Evolutionary conservation across 306 rosid genomes (phyloP).

Genomic region (Psophocarpus tetragonolobus): DNA sequence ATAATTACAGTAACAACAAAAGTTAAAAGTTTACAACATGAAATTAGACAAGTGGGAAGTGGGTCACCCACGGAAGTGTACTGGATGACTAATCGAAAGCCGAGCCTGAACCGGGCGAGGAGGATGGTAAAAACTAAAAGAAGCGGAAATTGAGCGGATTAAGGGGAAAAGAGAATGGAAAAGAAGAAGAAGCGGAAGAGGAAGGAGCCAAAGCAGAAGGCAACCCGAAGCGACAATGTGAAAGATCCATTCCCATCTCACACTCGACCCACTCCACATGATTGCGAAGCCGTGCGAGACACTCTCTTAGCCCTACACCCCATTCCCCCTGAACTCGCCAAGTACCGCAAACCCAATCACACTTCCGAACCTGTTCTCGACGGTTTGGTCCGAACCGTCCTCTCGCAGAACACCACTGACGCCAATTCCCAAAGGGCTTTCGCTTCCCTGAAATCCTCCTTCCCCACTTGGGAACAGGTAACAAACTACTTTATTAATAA

Average conservation of each 20-base stretch:
- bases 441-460: constrained; percentile 71
- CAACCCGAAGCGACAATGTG: neutral
- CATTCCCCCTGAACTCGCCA: constrained; percentile 73
- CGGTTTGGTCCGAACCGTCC: constrained; percentile 77
- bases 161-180: constrained; percentile 9
- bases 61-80: too few species aligned
- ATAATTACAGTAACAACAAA: too few species aligned
- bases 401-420: constrained; percentile 91
- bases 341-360: constrained; percentile 52
- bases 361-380: constrained; percentile 71
- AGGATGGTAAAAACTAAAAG: too few species aligned
- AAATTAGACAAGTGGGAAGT: too few species aligned
- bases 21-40: too few species aligned
- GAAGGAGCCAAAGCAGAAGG: constrained; percentile 15
- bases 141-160: too few species aligned
- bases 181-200: constrained; percentile 38
- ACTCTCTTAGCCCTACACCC: constrained; percentile 71
- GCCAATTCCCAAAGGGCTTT: constrained; percentile 61
- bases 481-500: too few species aligned
- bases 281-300: constrained; percentile 62
- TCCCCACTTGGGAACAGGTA: constrained; percentile 47
- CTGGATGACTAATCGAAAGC: too few species aligned
- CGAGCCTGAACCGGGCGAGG: too few species aligned
- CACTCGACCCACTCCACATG: constrained; percentile 49
- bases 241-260: constrained; percentile 63